phyloP scores from a whole-genome alignment of 176 grass and related monocot species.

The Triticum monococcum region DNA sequence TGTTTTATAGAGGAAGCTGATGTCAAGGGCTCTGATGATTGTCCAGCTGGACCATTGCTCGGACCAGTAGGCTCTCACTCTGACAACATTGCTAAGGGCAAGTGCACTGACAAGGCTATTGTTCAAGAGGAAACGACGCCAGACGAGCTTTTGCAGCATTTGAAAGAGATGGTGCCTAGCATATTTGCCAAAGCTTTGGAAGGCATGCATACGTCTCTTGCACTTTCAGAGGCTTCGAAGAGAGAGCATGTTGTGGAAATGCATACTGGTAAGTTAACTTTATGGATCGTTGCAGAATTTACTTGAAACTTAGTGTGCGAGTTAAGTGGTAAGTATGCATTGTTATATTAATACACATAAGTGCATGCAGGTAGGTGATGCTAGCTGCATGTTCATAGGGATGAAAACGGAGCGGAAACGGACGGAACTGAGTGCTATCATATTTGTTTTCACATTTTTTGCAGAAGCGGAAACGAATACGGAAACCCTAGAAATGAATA shows the following conservation, averaged over 20 bases:
- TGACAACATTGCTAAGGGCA: neutral
- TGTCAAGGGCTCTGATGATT: neutral
- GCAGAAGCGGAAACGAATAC: too few species aligned
- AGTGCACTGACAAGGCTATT: neutral
- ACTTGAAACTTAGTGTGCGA: neutral
- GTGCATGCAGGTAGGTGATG: neutral
- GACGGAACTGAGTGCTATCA: too few species aligned
- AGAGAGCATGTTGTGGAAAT: neutral
- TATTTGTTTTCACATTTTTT: too few species aligned
- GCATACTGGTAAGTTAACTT: neutral
- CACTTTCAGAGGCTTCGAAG: neutral
- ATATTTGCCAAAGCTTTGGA: neutral
- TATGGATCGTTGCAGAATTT: neutral
- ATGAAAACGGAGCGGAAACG: too few species aligned
- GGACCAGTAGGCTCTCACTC: neutral
- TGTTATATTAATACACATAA: neutral
- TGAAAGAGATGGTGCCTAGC: neutral
- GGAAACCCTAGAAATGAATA: too few species aligned
- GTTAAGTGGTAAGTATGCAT: neutral
- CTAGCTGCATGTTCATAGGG: slow-evolving; percentile 1
- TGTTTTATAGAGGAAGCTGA: slow-evolving; percentile 23
- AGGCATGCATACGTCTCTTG: neutral
- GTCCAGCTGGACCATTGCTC: neutral
- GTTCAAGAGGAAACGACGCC: neutral
- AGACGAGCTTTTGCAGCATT: neutral